Evolutionary conservation across 192 early-diverging fungal genomes (phyloP).

Genomic region (Lobosporangium transversale): DNA sequence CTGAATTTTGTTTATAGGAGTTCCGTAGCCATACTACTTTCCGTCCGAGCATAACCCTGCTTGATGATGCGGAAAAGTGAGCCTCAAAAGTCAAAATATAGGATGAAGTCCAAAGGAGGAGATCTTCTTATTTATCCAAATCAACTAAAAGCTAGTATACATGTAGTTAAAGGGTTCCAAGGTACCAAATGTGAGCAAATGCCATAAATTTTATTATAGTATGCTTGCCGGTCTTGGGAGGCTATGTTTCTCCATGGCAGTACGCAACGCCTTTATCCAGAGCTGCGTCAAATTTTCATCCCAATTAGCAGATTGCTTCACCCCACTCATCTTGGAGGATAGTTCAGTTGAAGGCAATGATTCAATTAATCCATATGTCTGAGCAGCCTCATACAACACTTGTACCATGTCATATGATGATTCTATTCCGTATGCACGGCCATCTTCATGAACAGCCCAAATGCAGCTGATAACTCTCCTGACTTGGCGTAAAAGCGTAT

Average conservation of each 20-base stretch:
- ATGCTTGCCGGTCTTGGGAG: slow-evolving; percentile 13
- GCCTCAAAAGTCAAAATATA: too few relatives aligned
- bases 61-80: too few relatives aligned
- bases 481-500: slow-evolving; percentile 17
- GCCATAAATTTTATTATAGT: slow-evolving; percentile 22
- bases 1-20: too few relatives aligned
- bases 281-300: not conserved
- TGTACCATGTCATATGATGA: slow-evolving; percentile 25
- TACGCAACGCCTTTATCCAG: not conserved
- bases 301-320: not conserved
- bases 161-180: too few relatives aligned
- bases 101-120: too few relatives aligned
- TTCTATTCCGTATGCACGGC: slow-evolving; percentile 18
- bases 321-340: not conserved
- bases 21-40: too few relatives aligned
- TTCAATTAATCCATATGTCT: slow-evolving; percentile 1
- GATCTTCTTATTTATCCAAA: too few relatives aligned
- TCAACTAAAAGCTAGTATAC: too few relatives aligned
- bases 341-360: not conserved
- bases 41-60: too few relatives aligned
- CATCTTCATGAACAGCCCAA: slow-evolving; percentile 40
- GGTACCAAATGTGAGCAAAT: not conserved
- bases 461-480: slow-evolving; percentile 25
- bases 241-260: not conserved
- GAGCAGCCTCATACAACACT: slow-evolving; percentile 9